Base-by-base conservation (phyloP, 2,329 filamentous ascomycete genomes). In the Helotiales sp. region DNA sequence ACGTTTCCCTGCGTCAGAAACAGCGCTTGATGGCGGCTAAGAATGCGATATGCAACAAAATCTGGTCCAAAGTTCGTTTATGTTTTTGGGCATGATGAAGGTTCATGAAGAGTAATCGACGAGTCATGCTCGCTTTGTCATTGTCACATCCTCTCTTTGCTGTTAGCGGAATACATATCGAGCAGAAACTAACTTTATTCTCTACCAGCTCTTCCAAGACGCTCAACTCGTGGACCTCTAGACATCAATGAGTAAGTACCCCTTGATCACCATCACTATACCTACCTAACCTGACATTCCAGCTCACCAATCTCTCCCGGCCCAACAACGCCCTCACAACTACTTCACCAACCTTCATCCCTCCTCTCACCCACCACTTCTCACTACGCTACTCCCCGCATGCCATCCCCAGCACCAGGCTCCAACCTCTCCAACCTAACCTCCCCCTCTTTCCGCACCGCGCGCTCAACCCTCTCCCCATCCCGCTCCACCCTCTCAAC, bases 221-320 rank as follows among this genome's bases (percentile, higher is more conserved):
- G 87, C 40, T 82, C 87, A 44, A 95, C 91, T 4, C 90, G 86
- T 72, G 91, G 90, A 1, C 91, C 91, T 3, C 77, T 96, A 19
- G 91, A 95, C 67, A 76, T 78, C 61, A 84, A 87, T 62, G 88
- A 93, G 89, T 93, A 80, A 74, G 85, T 73, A 22, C 24, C 48
- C 42, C 27, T 29, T 55, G 8, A 15, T 12, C 54, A 30, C 31
- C 42, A 53, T 42, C 33, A 24, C 22, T 15, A 40, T 5, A 46
- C 33, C 46, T 36, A 13, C 25, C 31, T 51, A 36, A 50, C 44
- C 49, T 61, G 47, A 55, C 50, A 54, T 15, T 27, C 15, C 40
- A 44, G 40, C 13, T 62, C 66, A 50, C 60, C 62, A 40, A 55
- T 59, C 54, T 58, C 51, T 30, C 58, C 59, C 33, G 31, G 46